Evolutionary conservation across 768 basidiomycete species (phyloP), one percentile per base, ranked within the genome.

Genomic region (Tephrocybe sp.): DNA sequence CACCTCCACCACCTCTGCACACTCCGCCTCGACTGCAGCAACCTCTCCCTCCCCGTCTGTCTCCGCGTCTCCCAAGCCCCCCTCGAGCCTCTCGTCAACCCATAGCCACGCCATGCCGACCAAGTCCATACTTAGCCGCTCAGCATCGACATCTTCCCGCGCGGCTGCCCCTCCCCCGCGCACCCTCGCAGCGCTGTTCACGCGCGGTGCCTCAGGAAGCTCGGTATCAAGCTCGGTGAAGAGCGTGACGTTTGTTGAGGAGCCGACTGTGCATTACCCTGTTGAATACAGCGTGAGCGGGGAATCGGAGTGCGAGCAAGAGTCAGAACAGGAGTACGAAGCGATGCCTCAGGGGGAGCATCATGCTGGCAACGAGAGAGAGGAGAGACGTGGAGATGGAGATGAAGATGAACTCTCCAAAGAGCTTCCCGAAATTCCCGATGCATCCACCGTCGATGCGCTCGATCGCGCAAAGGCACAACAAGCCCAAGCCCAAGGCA

Each of bases 161-260:
- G 51, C 32, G 30, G 32, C 46, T 3, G 34, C 38, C 5, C 44
- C 45, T 12, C 46, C 45, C n/a, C 51, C 33, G 19, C 39, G 48
- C 32, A 33, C 50, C 4, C 48, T 55, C 35, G 53, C 57, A 2
- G 45, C 54, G 8, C 38, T 53, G 8, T 52, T 55, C 38, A 20
- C 40, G 16, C 36, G 52, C 22, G 43, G 38, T 33, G 20, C 39
- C 10, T 43, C 48, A 0, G 49, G 40, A 12, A 39, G 49, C 40
- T 56, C 54, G 3, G 53, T 46, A 20, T 48, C 55, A n/a, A 39
- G 68, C 33, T 60, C 66, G 5, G 69, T 64, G 56, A 82, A 82
- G 47, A 85, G 82, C 31, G 87, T 89, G 44, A 89, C 85, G 57
- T 89, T 88, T 54, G 82, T 82, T 23, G 84, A 85, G 51, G 70